Base-by-base conservation (phyloP, 2,329 filamentous ascomycete genomes). In the Cladophialophora yegresii region DNA sequence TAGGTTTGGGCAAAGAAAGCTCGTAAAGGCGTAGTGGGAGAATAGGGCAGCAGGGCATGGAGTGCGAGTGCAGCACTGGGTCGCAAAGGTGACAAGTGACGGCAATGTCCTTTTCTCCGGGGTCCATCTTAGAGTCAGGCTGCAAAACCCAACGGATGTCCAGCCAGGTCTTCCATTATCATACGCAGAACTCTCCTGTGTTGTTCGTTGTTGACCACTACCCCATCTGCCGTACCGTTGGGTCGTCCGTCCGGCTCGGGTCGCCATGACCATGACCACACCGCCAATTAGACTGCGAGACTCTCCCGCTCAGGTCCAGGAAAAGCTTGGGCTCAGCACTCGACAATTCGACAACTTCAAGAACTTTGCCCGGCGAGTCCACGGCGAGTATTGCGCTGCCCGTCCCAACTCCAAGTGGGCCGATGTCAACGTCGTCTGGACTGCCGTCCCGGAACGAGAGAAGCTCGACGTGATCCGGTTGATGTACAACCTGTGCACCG, bases 341-440 rank as follows among this genome's bases (percentile, higher is more conserved):
- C 66, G 58, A 47, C 58, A 63, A 32, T 68, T 64, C 36, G 66
- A 68, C 45, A 68, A 66, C 55, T 68, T 68, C 61, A 68, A 68
- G 59, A 63, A 64, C 63, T 64, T 64, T 63, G 66, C 63, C 16
- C 55, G 66, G 9, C 32, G 59, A 26, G 64, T 57, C n/a, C 66
- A 68, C 53, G 55, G 55, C 45, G 66, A 68, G 43, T 68, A 66
- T 55, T 64, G 62, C 50, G 61, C 62, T 30, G 50, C 61, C 20
- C 66, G 64, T 63, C 66, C 66, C 47, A 49, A 57, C 33, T 68
- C 66, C 43, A 66, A 62, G 32, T 68, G 66, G 66, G 66, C 66
- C 28, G 61, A 68, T 33, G 58, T 62, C 54, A 59, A 63, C 22
- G 62, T 62, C n/a, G 61, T 64, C 51, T 68, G 66, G 66, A 66